Evolutionary conservation across 345 rosid genomes (phyloP), one percentile per base, ranked within the genome.

Genomic region (Barbarea vulgaris): DNA sequence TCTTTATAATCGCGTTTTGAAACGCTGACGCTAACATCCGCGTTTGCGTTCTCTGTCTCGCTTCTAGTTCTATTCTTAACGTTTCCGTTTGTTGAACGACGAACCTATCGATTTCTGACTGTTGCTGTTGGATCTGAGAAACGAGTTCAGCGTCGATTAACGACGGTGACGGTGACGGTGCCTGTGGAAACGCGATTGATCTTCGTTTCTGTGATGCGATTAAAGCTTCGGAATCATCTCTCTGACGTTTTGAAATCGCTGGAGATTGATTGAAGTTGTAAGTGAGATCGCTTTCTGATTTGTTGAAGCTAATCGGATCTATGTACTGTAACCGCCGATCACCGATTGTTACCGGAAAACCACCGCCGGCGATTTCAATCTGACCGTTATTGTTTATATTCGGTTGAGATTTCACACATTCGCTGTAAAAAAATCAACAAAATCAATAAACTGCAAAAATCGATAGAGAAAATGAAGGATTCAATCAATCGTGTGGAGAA

Each of bases 21-120:
- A 90, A 71, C 70, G 87, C 85, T 0, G 83, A 67, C 12, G 87
- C 67, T 64, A 88, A 18, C 71, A 83, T 70, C 33, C 84, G 83
- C 27, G 90, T 83, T 64, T 84, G 94, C 77, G 83, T 84, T 79
- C 78, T 81, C 21, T 85, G 86, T 70, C 84, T 74, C 55, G 87
- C 87, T 69, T 87, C 92, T 9, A 92, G 52, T 19, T 92, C 97
- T 50, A 84, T 1, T 33, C 80, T 84, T 34, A 92, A 58, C 81
- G 84, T 90, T 83, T 84, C 83, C 1, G 80, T 82, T 89, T 92
- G 83, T 12, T 84, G 83, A 25, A 82, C 79, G 12, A 91, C 54
- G 81, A 81, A 73, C 0, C 82, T 77, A 64, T 89, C 90, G 62
- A 87, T 71, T 48, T 91, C 96, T 1, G 81, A 73, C 21, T 85